A percentile compares a stretch with the other conserved stretches of the same genome.
phyloP scores from a whole-genome alignment of 2,329 filamentous ascomycete genomes.

The Curvularia verruculosa region DNA sequence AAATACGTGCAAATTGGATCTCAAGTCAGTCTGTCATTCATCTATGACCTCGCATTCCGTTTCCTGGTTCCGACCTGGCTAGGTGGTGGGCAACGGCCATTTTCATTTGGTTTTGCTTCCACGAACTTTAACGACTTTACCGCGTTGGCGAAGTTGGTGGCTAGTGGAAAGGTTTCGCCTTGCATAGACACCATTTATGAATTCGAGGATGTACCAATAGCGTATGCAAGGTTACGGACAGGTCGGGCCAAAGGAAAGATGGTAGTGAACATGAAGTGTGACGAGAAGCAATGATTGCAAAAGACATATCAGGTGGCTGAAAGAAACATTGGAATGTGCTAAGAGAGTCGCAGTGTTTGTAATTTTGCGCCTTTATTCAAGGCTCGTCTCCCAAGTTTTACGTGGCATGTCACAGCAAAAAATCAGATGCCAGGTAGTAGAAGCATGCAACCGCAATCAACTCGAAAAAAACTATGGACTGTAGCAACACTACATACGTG shows the following conservation, averaged over 20 bases:
- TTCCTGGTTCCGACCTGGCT: constrained; percentile 45
- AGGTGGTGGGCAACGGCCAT: constrained; percentile 57
- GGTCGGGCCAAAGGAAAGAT: constrained; percentile 64
- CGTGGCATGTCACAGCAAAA: too few species aligned
- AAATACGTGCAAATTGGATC: constrained; percentile 32
- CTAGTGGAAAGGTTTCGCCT: constrained; percentile 61
- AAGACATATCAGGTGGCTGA: neutral
- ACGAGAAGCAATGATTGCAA: neutral
- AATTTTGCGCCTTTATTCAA: too few species aligned
- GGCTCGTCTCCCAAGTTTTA: too few species aligned
- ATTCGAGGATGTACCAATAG: constrained; percentile 61
- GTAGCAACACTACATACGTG: too few species aligned
- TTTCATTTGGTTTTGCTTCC: constrained; percentile 41
- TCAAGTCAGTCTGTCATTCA: constrained; percentile 22
- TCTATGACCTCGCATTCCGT: constrained; percentile 24
- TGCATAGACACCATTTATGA: constrained; percentile 61
- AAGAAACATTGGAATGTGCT: too few species aligned
- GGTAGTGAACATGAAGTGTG: constrained; percentile 43
- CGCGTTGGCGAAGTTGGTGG: constrained; percentile 59
- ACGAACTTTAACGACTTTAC: constrained; percentile 30
- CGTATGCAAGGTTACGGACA: constrained; percentile 62
- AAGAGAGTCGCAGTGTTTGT: too few species aligned
- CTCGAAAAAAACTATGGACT: too few species aligned
- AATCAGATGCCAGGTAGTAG: too few species aligned
- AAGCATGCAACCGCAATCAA: too few species aligned